Conservation (phyloP, 768 basidiomycete genomes). For the Suillus variegatus region DNA sequence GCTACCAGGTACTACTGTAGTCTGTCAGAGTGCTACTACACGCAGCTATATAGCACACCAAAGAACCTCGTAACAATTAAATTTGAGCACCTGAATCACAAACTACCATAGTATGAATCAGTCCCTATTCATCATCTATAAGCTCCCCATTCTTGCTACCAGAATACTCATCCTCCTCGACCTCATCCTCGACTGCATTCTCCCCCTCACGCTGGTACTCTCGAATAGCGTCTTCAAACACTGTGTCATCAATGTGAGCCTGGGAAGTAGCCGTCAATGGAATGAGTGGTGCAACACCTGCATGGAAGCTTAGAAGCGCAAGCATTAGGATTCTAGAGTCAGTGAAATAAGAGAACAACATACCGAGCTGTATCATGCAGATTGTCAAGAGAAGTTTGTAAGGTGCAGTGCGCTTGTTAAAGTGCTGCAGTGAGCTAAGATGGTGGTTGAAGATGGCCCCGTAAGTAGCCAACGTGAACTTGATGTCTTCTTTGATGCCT, state of each 20-base stretch:
- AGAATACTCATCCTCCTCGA: no score
- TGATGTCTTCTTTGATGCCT: not conserved
- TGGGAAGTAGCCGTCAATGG: not conserved
- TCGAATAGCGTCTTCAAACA: no score
- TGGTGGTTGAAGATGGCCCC: conserved; percentile 7
- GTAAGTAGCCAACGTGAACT: not conserved
- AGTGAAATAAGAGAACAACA: no score
- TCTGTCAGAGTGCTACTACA: not conserved
- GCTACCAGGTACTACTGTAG: not conserved
- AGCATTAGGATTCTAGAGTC: not conserved
- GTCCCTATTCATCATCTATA: no score
- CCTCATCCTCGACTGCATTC: no score
- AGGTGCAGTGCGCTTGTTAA: conserved; percentile 4
- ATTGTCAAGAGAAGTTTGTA: not conserved
- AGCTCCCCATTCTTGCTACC: no score
- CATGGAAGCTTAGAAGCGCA: not conserved
- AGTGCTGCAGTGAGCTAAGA: conserved; percentile 6
- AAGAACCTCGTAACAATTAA: not conserved
- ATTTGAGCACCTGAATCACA: no score
- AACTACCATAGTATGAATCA: no score
- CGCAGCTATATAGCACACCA: not conserved
- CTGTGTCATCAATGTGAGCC: not conserved
- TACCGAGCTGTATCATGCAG: no score
- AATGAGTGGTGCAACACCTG: not conserved
- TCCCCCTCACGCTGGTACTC: no score